A percentile compares a stretch with the other conserved stretches of the same genome.
Conservation (phyloP, 2,329 filamentous ascomycete species). For the Aspergillus transmontanensis region DNA sequence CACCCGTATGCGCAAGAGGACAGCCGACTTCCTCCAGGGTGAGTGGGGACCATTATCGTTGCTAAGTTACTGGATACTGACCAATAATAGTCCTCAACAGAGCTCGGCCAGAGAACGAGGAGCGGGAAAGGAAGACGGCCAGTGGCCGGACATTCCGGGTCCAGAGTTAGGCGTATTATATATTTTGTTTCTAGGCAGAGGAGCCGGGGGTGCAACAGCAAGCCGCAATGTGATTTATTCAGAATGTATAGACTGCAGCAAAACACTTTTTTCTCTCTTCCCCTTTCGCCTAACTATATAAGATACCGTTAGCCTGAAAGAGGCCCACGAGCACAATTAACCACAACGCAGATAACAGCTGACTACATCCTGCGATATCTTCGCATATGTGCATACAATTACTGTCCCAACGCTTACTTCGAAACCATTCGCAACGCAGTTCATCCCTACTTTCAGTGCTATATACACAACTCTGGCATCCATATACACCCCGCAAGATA, state of each 20-base stretch:
- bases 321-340: background rate
- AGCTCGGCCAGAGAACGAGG: slow-evolving; percentile 91
- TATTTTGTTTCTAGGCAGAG: slow-evolving; percentile 27
- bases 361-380: background rate
- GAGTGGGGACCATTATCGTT: slow-evolving; percentile 33
- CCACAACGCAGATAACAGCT: background rate
- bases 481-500: background rate
- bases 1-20: slow-evolving; percentile 95
- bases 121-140: slow-evolving; percentile 97
- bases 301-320: background rate
- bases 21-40: slow-evolving; percentile 98
- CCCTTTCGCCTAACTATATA: background rate
- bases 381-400: background rate
- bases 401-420: background rate
- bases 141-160: slow-evolving; percentile 89
- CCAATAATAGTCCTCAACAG: slow-evolving; percentile 77
- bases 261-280: slow-evolving; percentile 2
- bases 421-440: background rate
- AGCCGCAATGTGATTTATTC: slow-evolving; percentile 11
- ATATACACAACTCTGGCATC: too few relatives aligned
- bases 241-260: slow-evolving; percentile 16
- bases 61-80: slow-evolving; percentile 34
- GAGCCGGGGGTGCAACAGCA: slow-evolving; percentile 16
- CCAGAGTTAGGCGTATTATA: slow-evolving; percentile 46
- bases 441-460: background rate